These are phyloP conservation scores for Coniella lustricola DNA, from an alignment of 2,329 filamentous ascomycete genomes.

Conservation along the genomic window DNA sequence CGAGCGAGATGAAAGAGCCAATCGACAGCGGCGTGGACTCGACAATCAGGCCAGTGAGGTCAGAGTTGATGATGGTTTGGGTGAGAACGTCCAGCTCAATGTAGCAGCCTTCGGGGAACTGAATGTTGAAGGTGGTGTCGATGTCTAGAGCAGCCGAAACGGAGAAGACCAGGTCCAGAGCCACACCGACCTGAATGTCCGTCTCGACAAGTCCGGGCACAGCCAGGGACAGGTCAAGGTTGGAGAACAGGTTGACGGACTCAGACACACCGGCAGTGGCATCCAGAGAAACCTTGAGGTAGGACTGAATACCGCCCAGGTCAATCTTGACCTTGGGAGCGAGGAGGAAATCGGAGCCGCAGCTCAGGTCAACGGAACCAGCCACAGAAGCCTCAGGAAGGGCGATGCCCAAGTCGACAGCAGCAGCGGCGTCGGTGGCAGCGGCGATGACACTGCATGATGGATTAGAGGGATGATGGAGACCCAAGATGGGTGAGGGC, in stretches of 20 bases:
- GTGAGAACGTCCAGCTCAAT: conserved; percentile 23
- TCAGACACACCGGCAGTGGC: conserved; percentile 21
- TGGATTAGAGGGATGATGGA: too few relatives aligned
- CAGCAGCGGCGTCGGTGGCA: conserved; percentile 7
- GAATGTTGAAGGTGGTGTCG: conserved; percentile 22
- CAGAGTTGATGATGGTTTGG: conserved; percentile 20
- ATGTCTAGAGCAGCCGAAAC: conserved; percentile 22
- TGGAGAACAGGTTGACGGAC: conserved; percentile 12
- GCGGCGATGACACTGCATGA: conserved; percentile 8
- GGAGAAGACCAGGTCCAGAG: conserved; percentile 23
- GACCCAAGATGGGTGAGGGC: too few relatives aligned
- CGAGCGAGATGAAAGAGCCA: conserved; percentile 20
- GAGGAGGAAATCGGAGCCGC: conserved; percentile 10
- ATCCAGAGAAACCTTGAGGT: conserved; percentile 22
- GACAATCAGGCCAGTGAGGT: conserved; percentile 20
- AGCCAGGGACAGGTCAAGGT: conserved; percentile 9
- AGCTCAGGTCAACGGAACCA: conserved; percentile 13
- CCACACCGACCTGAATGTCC: conserved; percentile 21
- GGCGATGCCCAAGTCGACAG: conserved; percentile 13
- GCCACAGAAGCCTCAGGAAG: conserved; percentile 12
- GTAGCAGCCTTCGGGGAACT: conserved; percentile 22
- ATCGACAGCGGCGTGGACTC: conserved; percentile 20
- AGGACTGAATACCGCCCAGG: conserved; percentile 23
- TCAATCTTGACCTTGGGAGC: conserved; percentile 53
- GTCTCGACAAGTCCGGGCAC: conserved; percentile 21